Percentiles rank a stretch among this genome's conserved stretches.
phyloP scores from a whole-genome alignment of 2,329 filamentous ascomycete genomes.

The Trichophyton schoenleinii region DNA sequence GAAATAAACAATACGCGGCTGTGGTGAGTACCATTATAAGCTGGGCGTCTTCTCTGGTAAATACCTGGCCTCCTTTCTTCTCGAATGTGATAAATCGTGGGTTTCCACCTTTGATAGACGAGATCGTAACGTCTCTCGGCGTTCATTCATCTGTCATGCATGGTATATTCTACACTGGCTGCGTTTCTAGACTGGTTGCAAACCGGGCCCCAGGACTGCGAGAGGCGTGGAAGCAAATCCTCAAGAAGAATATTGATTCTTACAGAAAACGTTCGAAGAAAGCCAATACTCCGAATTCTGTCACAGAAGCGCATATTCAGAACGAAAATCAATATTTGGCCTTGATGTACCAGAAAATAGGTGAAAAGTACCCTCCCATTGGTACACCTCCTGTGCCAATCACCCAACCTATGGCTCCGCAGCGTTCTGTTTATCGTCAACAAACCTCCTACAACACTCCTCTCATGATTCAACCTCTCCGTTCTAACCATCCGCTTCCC shows the following conservation, averaged over 20 bases:
- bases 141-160: conserved; percentile 43
- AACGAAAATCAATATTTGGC: background rate
- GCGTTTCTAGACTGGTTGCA: conserved; percentile 20
- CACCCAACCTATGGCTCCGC: background rate
- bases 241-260: background rate
- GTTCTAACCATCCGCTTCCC: background rate
- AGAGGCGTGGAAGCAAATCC: background rate
- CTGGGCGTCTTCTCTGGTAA: conserved; percentile 36
- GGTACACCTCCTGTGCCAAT: background rate
- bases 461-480: too few species aligned
- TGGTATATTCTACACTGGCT: conserved; percentile 38
- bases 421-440: background rate
- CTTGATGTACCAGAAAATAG: background rate
- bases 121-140: conserved; percentile 39
- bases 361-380: background rate
- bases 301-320: background rate
- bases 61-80: conserved; percentile 30
- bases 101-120: conserved; percentile 46
- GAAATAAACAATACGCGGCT: conserved; percentile 23
- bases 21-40: conserved; percentile 29
- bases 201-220: conserved; percentile 4
- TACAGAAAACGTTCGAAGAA: background rate
- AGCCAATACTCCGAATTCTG: background rate
- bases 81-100: conserved; percentile 23
- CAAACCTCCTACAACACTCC: too few species aligned